These are phyloP conservation scores for Ceratobasidium sp. DNA, from an alignment of 1,284 basidiomycete species.

Conservation along the genomic window DNA sequence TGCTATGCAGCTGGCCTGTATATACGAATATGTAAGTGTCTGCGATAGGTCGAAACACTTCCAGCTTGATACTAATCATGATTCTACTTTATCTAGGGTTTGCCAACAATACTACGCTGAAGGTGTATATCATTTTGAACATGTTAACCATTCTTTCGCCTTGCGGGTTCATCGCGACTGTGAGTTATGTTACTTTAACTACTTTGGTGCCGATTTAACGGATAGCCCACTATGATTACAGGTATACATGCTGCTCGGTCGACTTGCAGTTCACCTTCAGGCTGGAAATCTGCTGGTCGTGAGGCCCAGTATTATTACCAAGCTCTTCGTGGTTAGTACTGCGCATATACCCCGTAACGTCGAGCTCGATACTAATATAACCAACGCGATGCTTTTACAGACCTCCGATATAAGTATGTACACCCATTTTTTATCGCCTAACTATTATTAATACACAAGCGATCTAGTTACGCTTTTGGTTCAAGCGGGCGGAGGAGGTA, in stretches of 20 bases:
- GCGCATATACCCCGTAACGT: too few species aligned
- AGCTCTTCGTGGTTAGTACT: neutral
- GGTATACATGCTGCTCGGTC: slow-evolving; percentile 16
- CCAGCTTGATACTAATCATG: too few species aligned
- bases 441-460: too few species aligned
- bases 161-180: slow-evolving; percentile 22
- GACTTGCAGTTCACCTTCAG: neutral
- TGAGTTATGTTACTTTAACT: neutral
- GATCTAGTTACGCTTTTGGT: slow-evolving; percentile 9
- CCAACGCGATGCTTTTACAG: too few species aligned
- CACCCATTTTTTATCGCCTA: too few species aligned
- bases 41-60: too few species aligned
- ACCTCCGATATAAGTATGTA: too few species aligned
- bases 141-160: slow-evolving; percentile 1
- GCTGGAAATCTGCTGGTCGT: slow-evolving; percentile 2
- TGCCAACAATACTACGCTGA: slow-evolving; percentile 47
- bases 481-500: slow-evolving; percentile 2
- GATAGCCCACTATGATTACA: too few species aligned
- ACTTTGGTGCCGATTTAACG: too few species aligned
- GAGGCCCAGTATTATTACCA: neutral
- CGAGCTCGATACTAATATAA: too few species aligned
- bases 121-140: slow-evolving; percentile 3
- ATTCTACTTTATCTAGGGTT: too few species aligned
- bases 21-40: too few species aligned
- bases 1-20: slow-evolving; percentile 2